These are phyloP conservation scores for Fusarium buxicola DNA, from an alignment of 2,329 filamentous ascomycete genomes.

Conservation along the genomic window DNA sequence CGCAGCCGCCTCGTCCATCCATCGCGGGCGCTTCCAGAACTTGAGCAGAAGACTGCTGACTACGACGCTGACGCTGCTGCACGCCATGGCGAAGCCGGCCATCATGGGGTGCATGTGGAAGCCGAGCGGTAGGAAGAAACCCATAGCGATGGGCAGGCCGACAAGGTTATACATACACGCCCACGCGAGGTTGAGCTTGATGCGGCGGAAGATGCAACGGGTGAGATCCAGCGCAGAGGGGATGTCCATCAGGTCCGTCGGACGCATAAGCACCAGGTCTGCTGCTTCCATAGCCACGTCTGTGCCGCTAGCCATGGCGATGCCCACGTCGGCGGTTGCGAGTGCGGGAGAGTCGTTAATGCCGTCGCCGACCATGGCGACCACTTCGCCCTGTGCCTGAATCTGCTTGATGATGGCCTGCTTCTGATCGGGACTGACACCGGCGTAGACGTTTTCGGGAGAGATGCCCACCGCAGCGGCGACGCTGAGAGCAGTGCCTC, in stretches of 20 bases:
- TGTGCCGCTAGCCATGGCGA: constrained; percentile 91
- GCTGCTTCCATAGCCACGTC: constrained; percentile 98
- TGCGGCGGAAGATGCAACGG: constrained; percentile 86
- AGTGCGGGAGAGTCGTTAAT: constrained; percentile 98
- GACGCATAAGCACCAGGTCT: constrained; percentile 94
- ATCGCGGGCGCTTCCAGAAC: constrained; percentile 84
- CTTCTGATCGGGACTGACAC: constrained; percentile 92
- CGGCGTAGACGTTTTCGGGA: constrained; percentile 79
- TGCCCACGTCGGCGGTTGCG: constrained; percentile 91
- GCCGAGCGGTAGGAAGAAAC: constrained; percentile 90
- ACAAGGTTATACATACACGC: constrained; percentile 93
- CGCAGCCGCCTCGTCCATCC: constrained; percentile 81
- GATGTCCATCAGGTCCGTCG: constrained; percentile 92
- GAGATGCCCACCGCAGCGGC: constrained; percentile 86
- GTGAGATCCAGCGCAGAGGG: constrained; percentile 86
- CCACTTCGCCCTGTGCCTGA: constrained; percentile 78
- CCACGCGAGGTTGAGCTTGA: constrained; percentile 94
- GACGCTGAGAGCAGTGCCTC: constrained; percentile 84
- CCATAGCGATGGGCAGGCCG: constrained; percentile 96
- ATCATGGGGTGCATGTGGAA: constrained; percentile 92
- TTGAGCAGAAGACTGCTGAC: constrained; percentile 85
- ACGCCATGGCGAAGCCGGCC: constrained; percentile 93
- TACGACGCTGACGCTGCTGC: constrained; percentile 90
- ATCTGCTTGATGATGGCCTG: constrained; percentile 84
- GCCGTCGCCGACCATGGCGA: constrained; percentile 98